phyloP scores from a whole-genome alignment of 2,329 filamentous ascomycete species.

The Colletotrichum tabaci region DNA sequence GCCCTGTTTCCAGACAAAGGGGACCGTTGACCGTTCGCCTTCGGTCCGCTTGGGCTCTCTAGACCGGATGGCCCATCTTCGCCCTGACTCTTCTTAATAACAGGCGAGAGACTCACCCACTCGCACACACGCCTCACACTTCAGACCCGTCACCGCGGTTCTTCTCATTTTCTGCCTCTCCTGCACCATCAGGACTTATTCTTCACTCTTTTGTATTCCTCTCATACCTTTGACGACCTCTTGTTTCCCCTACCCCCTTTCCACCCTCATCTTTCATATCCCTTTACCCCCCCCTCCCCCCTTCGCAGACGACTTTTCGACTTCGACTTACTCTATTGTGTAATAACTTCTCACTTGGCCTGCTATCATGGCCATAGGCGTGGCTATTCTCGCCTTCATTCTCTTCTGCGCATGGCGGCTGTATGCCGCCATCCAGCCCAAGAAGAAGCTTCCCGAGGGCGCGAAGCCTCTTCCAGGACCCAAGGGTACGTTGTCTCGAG shows the following conservation, averaged over 20 bases:
- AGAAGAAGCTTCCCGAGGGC: slow-evolving; percentile 47
- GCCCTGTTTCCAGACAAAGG: slow-evolving; percentile 33
- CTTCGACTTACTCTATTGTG: neutral
- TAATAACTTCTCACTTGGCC: slow-evolving; percentile 2
- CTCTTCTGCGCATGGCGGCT: slow-evolving; percentile 40
- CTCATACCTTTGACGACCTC: slow-evolving; percentile 20
- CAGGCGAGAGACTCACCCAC: slow-evolving; percentile 29
- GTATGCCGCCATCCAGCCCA: slow-evolving; percentile 31
- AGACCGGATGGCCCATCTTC: slow-evolving; percentile 35
- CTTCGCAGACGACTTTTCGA: neutral
- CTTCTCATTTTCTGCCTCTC: slow-evolving; percentile 22
- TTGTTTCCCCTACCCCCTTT: slow-evolving; percentile 3
- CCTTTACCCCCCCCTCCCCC: neutral
- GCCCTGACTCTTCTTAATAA: slow-evolving; percentile 40
- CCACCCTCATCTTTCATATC: neutral
- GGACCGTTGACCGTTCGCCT: slow-evolving; percentile 40
- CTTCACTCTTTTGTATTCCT: slow-evolving; percentile 26
- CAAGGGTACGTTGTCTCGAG: slow-evolving; percentile 42
- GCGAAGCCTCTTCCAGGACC: slow-evolving; percentile 50
- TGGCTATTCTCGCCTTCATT: slow-evolving; percentile 38
- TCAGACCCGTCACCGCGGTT: slow-evolving; percentile 24
- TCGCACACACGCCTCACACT: neutral
- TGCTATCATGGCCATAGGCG: slow-evolving; percentile 35
- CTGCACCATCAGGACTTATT: slow-evolving; percentile 31
- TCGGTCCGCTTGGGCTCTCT: slow-evolving; percentile 37